phyloP scores from a whole-genome alignment of 345 rosid species.

The Aethionema arabicum region DNA sequence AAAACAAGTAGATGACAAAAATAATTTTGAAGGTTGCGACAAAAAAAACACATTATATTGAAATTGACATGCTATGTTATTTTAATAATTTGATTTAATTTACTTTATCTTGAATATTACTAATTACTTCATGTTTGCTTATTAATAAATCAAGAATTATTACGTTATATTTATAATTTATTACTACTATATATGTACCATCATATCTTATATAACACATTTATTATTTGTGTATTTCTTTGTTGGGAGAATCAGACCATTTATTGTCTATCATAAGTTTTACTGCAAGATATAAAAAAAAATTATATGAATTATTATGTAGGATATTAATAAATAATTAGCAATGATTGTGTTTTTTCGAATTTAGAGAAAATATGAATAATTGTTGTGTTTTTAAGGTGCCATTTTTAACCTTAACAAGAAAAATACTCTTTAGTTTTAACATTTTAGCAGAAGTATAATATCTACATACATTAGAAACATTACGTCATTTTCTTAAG shows the following conservation, averaged over 20 bases:
- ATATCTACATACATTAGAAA: too few relatives aligned
- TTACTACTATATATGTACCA: slow-evolving; percentile 13
- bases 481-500: too few relatives aligned
- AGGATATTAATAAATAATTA: slow-evolving; percentile 7
- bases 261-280: slow-evolving; percentile 27
- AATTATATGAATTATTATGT: neutral
- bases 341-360: slow-evolving; percentile 17
- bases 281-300: slow-evolving; percentile 22
- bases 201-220: slow-evolving; percentile 15
- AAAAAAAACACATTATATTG: slow-evolving; percentile 29
- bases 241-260: slow-evolving; percentile 23
- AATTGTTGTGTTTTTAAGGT: too few relatives aligned
- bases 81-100: slow-evolving; percentile 7
- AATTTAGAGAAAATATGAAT: neutral
- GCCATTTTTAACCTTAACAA: too few relatives aligned
- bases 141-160: slow-evolving; percentile 18
- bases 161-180: slow-evolving; percentile 28
- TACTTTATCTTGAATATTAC: neutral
- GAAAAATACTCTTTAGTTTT: too few relatives aligned
- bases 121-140: slow-evolving; percentile 27
- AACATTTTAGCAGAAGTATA: too few relatives aligned
- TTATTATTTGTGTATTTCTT: slow-evolving; percentile 28
- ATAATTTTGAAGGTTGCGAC: slow-evolving; percentile 7
- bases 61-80: slow-evolving; percentile 35
- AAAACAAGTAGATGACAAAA: slow-evolving; percentile 28